Conservation (phyloP, 2,329 filamentous ascomycete genomes). For the Ceratocystis papillata region DNA sequence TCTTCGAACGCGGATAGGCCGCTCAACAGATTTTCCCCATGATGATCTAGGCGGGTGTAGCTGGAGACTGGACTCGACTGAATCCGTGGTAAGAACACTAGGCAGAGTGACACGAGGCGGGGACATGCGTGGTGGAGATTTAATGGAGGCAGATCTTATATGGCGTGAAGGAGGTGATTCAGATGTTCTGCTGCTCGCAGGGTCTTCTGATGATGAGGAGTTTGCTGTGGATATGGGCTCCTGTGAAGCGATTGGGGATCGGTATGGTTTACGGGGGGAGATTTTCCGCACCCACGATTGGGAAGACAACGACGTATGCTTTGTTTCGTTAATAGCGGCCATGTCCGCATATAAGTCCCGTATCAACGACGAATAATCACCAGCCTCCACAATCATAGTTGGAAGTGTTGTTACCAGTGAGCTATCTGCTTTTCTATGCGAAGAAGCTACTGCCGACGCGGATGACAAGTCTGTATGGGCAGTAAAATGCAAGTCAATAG, state of each 20-base stretch:
- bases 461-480: slow-evolving; percentile 36
- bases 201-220: not conserved
- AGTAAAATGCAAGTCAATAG: slow-evolving; percentile 45
- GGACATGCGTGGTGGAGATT: slow-evolving; percentile 14
- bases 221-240: not conserved
- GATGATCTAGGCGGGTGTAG: not conserved
- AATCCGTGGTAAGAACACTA: slow-evolving; percentile 1
- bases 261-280: slow-evolving; percentile 3
- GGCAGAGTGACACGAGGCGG: slow-evolving; percentile 15
- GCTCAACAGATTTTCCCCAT: slow-evolving; percentile 18
- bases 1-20: slow-evolving; percentile 20
- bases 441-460: not conserved
- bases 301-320: slow-evolving; percentile 11
- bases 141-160: not conserved
- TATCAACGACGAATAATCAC: slow-evolving; percentile 18
- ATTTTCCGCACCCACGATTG: not conserved
- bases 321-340: not conserved
- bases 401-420: slow-evolving; percentile 7
- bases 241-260: not conserved
- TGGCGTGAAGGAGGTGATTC: not conserved
- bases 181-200: not conserved
- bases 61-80: not conserved
- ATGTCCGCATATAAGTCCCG: slow-evolving; percentile 16
- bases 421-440: slow-evolving; percentile 3
- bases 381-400: not conserved